A percentile compares a stretch with the other conserved stretches of the same genome.
These are phyloP conservation scores for Avena insularis DNA, from an alignment of 176 grass and related monocot genomes.

Conservation along the genomic window DNA sequence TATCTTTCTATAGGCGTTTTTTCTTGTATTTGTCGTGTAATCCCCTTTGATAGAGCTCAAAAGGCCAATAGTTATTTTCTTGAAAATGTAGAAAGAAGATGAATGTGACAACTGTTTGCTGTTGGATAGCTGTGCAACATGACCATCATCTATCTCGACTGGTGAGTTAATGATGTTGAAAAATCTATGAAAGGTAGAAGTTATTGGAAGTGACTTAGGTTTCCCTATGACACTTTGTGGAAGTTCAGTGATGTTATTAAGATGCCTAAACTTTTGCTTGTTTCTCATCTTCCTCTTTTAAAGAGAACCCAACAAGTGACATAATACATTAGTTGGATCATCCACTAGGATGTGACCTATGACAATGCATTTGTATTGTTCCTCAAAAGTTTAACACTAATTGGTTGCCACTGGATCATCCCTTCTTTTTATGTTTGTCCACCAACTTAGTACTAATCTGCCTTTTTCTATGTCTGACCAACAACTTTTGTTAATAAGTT, in stretches of 20 bases:
- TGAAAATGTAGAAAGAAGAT: too few relatives aligned
- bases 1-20: too few relatives aligned
- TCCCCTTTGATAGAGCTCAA: too few relatives aligned
- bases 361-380: background rate
- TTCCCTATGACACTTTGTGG: conserved; percentile 69
- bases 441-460: background rate
- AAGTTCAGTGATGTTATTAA: conserved; percentile 40
- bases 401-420: background rate
- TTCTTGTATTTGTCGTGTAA: too few relatives aligned
- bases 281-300: background rate
- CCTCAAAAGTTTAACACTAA: background rate
- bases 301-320: background rate
- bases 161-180: conserved; percentile 45
- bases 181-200: conserved; percentile 86
- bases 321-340: conserved; percentile 1
- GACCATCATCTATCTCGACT: too few relatives aligned
- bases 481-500: background rate
- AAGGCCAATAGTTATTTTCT: too few relatives aligned
- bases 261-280: conserved; percentile 16
- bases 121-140: too few relatives aligned
- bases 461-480: conserved; percentile 12
- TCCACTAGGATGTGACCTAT: background rate
- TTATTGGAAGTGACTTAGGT: conserved; percentile 73
- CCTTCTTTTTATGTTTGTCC: conserved; percentile 22
- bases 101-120: too few relatives aligned